Percentiles rank a stretch among this genome's conserved stretches.
Evolutionary conservation across 2,329 filamentous ascomycete genomes (phyloP).

Genomic region (Pleochaeta shiraiana): DNA sequence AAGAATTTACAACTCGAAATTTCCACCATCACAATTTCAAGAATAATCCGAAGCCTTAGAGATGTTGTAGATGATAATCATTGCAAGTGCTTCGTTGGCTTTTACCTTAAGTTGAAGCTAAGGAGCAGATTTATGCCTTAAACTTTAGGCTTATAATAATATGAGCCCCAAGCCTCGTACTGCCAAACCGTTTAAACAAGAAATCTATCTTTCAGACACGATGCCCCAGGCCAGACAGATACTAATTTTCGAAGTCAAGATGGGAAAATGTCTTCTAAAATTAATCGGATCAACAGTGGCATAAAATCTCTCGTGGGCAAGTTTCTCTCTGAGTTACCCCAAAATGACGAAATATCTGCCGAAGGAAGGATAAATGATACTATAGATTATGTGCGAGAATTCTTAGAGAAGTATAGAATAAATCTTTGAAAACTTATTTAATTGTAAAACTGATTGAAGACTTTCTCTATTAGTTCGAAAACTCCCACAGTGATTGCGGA

Average conservation of each 20-base stretch:
- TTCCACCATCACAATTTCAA: constrained; percentile 11
- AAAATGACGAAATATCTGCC: constrained; percentile 43
- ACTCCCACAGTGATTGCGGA: constrained; percentile 20
- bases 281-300: constrained; percentile 52
- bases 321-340: constrained; percentile 41
- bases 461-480: constrained; percentile 10
- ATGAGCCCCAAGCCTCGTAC: too few relatives aligned
- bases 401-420: constrained; percentile 21
- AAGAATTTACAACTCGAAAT: constrained; percentile 10
- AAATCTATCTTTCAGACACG: too few relatives aligned
- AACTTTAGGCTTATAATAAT: too few relatives aligned
- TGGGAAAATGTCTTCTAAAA: constrained; percentile 18
- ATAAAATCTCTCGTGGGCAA: constrained; percentile 59
- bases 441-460: too few relatives aligned
- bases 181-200: too few relatives aligned
- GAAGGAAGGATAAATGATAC: constrained; percentile 47
- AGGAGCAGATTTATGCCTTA: too few relatives aligned
- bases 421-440: background rate
- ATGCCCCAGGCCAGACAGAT: too few relatives aligned
- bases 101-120: too few relatives aligned
- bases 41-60: constrained; percentile 3
- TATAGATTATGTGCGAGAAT: constrained; percentile 26
- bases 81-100: too few relatives aligned
- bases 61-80: too few relatives aligned
- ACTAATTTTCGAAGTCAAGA: constrained; percentile 7